phyloP scores from a whole-genome alignment of 768 basidiomycete genomes.

The Thelephora ganbajun region DNA sequence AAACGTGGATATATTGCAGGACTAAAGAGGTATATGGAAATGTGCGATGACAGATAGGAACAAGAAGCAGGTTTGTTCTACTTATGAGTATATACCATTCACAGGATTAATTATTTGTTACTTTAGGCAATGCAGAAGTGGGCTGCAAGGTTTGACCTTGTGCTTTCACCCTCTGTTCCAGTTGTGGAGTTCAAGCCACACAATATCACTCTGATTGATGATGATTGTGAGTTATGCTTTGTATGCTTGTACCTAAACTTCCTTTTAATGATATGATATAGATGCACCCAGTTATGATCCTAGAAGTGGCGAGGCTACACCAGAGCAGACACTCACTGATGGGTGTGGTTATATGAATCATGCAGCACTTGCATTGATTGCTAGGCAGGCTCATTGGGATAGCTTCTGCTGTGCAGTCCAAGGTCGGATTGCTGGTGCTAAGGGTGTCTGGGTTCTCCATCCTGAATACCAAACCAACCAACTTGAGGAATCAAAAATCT shows the following conservation, averaged over 20 bases:
- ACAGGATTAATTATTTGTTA: no score
- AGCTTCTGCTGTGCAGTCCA: conserved; percentile 18
- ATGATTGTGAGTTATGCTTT: neutral
- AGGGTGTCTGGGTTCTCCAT: conserved; percentile 22
- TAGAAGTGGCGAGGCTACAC: neutral
- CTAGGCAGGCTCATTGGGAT: conserved; percentile 8
- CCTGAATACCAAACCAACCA: conserved; percentile 10
- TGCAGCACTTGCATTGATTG: conserved; percentile 17
- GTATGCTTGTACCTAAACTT: neutral
- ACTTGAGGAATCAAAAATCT: conserved; percentile 17
- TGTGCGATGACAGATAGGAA: no score
- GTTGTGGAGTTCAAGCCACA: neutral
- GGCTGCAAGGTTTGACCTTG: neutral
- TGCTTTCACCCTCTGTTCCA: neutral
- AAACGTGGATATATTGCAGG: no score
- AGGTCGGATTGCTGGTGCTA: conserved; percentile 20
- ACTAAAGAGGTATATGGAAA: no score
- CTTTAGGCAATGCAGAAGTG: neutral
- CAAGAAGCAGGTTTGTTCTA: no score
- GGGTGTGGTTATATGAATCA: conserved; percentile 24
- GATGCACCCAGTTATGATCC: neutral
- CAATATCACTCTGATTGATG: neutral
- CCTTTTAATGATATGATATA: neutral
- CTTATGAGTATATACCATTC: no score
- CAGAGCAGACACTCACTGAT: neutral